Conservation (phyloP, 1,139 yeast genomes). For the Suhomyces ambrosiae region DNA sequence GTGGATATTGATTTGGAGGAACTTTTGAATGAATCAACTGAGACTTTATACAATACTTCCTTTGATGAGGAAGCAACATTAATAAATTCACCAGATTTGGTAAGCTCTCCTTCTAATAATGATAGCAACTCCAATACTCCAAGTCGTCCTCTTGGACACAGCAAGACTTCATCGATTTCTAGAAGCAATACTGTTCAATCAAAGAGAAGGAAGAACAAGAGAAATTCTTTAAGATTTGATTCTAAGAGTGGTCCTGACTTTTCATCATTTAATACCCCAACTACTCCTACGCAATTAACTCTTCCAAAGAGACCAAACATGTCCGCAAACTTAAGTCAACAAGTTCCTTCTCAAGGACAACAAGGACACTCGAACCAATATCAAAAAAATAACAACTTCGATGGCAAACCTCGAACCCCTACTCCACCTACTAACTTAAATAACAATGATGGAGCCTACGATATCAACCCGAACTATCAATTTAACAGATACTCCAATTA, state of each 20-base stretch:
- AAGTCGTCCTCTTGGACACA: slow-evolving; percentile 13
- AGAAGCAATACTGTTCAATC: slow-evolving; percentile 31
- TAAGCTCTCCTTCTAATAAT: slow-evolving; percentile 14
- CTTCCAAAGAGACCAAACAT: slow-evolving; percentile 26
- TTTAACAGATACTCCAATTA: slow-evolving; percentile 14
- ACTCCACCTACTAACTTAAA: slow-evolving; percentile 28
- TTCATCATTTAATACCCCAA: slow-evolving; percentile 21
- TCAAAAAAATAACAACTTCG: slow-evolving; percentile 18
- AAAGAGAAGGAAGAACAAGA: slow-evolving; percentile 35
- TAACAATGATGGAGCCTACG: slow-evolving; percentile 15
- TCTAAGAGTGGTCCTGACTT: slow-evolving; percentile 27
- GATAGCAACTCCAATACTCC: slow-evolving; percentile 14
- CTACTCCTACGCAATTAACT: slow-evolving; percentile 24
- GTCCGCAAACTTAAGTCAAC: slow-evolving; percentile 10
- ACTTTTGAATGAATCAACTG: slow-evolving; percentile 37
- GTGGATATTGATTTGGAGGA: slow-evolving; percentile 38
- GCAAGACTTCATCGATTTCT: slow-evolving; percentile 19
- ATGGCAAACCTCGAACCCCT: slow-evolving; percentile 26
- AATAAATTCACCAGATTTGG: slow-evolving; percentile 29
- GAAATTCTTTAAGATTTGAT: slow-evolving; percentile 34
- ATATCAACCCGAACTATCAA: slow-evolving; percentile 17
- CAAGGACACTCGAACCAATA: slow-evolving; percentile 7
- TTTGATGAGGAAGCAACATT: slow-evolving; percentile 42
- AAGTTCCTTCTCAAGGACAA: slow-evolving; percentile 9
- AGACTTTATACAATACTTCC: slow-evolving; percentile 34